Evolutionary conservation across 768 basidiomycete species (phyloP).

Genomic region (Lanmaoa rubissima): DNA sequence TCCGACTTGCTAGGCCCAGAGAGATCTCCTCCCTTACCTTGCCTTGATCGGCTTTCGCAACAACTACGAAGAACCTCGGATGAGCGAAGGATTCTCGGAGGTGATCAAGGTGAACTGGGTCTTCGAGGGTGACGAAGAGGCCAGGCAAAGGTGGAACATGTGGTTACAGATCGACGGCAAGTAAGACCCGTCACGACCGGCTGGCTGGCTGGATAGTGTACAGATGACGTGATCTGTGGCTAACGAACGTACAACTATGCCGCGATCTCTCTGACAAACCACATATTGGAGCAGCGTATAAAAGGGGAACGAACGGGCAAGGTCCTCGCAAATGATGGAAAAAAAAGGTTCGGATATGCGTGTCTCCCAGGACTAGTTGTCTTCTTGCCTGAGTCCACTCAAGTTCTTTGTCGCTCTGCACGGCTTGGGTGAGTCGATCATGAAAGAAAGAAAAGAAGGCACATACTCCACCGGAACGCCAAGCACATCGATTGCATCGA

Average conservation of each 20-base stretch:
- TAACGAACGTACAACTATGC: background rate
- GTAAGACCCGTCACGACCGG: slow-evolving; percentile 28
- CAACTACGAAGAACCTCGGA: slow-evolving; percentile 63
- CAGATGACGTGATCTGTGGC: slow-evolving; percentile 5
- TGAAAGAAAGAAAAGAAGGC: background rate
- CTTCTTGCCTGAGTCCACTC: slow-evolving; percentile 38
- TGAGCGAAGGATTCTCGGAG: slow-evolving; percentile 73
- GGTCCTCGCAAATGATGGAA: background rate
- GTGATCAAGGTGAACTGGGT: slow-evolving; percentile 77
- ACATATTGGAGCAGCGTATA: background rate
- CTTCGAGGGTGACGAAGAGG: slow-evolving; percentile 74
- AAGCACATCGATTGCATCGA: slow-evolving; percentile 65
- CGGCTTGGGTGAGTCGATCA: background rate
- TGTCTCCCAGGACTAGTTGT: slow-evolving; percentile 14
- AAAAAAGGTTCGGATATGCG: background rate
- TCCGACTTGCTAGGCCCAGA: slow-evolving; percentile 36
- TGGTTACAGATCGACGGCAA: slow-evolving; percentile 83
- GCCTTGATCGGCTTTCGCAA: slow-evolving; percentile 59
- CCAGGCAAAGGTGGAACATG: slow-evolving; percentile 71
- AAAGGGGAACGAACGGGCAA: background rate
- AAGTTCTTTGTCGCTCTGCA: slow-evolving; percentile 38
- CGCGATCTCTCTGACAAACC: background rate
- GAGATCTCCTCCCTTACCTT: slow-evolving; percentile 55
- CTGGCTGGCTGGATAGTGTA: background rate
- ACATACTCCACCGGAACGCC: slow-evolving; percentile 60